A percentile compares a stretch with the other conserved stretches of the same genome.
Evolutionary conservation across 805 yeast species (phyloP).

Genomic region (Gaillardinia entomophila): DNA sequence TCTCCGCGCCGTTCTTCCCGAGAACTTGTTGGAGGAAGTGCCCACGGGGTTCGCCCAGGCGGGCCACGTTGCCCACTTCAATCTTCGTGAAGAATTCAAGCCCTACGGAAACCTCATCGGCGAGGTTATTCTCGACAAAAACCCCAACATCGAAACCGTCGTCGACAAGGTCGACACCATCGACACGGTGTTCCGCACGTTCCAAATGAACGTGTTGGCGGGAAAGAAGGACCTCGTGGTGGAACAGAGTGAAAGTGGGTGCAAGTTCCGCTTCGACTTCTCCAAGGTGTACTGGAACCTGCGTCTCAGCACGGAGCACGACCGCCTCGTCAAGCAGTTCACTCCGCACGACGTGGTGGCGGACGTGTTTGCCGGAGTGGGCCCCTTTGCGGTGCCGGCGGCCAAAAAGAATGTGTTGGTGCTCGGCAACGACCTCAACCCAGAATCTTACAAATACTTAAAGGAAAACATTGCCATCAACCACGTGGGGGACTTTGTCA

Average conservation of each 20-base stretch:
- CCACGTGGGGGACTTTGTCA: constrained; percentile 54
- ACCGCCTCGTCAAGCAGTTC: constrained; percentile 61
- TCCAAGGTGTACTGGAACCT: constrained; percentile 97
- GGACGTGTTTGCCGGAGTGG: constrained; percentile 98
- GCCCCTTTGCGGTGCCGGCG: constrained; percentile 96
- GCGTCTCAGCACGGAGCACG: constrained; percentile 90
- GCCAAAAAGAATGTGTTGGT: constrained; percentile 78
- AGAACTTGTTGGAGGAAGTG: constrained; percentile 56
- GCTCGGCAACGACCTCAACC: constrained; percentile 90
- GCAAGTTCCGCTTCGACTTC: constrained; percentile 83
- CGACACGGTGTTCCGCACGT: constrained; percentile 84
- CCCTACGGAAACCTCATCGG: constrained; percentile 82
- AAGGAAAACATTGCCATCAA: constrained; percentile 58
- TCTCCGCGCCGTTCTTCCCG: constrained; percentile 71
- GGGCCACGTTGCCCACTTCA: constrained; percentile 94
- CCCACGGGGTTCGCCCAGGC: constrained; percentile 92
- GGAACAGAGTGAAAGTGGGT: constrained; percentile 82
- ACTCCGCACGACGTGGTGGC: constrained; percentile 69
- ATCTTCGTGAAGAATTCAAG: constrained; percentile 75
- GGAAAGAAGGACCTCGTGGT: constrained; percentile 75
- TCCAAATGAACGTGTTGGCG: constrained; percentile 89
- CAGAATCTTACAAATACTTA: constrained; percentile 73
- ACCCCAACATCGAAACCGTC: constrained; percentile 74
- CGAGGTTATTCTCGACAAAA: constrained; percentile 83
- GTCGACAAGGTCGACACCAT: constrained; percentile 88